Evolutionary conservation across 352 stramenopile species (phyloP).

Genomic region (Peronospora destructor): DNA sequence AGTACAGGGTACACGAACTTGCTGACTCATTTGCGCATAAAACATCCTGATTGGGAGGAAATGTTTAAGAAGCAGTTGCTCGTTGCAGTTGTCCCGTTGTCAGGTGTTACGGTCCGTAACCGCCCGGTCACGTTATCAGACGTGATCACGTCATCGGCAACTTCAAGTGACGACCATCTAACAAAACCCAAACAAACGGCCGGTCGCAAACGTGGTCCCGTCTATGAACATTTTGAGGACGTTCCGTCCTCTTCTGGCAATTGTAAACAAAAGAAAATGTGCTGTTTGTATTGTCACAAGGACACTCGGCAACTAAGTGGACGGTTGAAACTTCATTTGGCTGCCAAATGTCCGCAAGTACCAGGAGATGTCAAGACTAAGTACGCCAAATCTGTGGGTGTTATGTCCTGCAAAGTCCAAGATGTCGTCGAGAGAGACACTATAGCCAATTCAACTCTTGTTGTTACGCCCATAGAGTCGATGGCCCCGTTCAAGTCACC

Average conservation of each 20-base stretch:
- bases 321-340: conserved; percentile 28
- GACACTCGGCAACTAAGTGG: conserved; percentile 28
- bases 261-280: conserved; percentile 27
- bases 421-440: neutral
- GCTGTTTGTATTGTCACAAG: conserved; percentile 26
- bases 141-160: conserved; percentile 5
- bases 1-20: conserved; percentile 38
- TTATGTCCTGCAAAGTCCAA: neutral
- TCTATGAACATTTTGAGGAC: conserved; percentile 35
- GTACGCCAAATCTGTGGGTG: conserved; percentile 3
- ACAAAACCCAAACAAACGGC: conserved; percentile 6
- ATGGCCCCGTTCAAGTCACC: conserved; percentile 1
- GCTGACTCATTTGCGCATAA: conserved; percentile 34
- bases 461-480: neutral
- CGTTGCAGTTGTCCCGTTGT: neutral
- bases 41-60: conserved; percentile 28
- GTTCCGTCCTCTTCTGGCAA: conserved; percentile 4
- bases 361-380: conserved; percentile 18
- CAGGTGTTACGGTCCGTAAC: neutral
- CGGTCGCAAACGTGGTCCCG: conserved; percentile 30
- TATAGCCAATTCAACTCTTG: neutral
- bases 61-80: conserved; percentile 17
- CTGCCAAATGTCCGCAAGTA: conserved; percentile 12
- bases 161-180: conserved; percentile 4
- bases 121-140: neutral